phyloP scores from a whole-genome alignment of 495 filamentous ascomycete species.

The Collariella sp. region DNA sequence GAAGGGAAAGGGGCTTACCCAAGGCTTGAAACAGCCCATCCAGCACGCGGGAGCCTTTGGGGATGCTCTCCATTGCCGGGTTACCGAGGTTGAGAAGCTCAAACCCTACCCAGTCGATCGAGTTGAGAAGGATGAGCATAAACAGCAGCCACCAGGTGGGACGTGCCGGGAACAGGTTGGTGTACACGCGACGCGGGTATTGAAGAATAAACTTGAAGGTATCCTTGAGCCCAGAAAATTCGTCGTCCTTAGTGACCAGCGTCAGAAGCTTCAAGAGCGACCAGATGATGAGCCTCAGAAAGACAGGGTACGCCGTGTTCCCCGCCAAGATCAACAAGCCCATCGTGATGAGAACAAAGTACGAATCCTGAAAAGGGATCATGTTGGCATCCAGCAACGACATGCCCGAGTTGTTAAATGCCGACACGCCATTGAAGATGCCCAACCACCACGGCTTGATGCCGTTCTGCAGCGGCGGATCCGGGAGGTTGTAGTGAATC shows the following conservation, averaged over 20 bases:
- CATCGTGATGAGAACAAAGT: conserved; percentile 72
- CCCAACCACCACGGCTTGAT: conserved; percentile 58
- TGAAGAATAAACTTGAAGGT: conserved; percentile 69
- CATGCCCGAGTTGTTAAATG: conserved; percentile 89
- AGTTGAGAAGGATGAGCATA: conserved; percentile 66
- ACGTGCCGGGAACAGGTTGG: conserved; percentile 67
- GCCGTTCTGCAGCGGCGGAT: conserved; percentile 54
- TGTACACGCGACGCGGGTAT: conserved; percentile 73
- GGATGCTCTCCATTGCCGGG: conserved; percentile 47
- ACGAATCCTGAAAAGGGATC: conserved; percentile 55
- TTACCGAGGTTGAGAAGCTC: conserved; percentile 74
- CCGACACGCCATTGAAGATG: conserved; percentile 64
- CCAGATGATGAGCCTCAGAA: conserved; percentile 73
- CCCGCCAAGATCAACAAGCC: conserved; percentile 71
- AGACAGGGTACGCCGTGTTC: conserved; percentile 71
- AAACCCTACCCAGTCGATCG: conserved; percentile 73
- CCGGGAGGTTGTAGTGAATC: conserved; percentile 51
- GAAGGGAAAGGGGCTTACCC: conserved; percentile 25
- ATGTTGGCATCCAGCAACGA: conserved; percentile 75
- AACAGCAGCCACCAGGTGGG: conserved; percentile 76
- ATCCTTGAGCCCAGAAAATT: conserved; percentile 36
- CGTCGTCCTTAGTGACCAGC: conserved; percentile 20
- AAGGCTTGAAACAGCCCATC: conserved; percentile 80
- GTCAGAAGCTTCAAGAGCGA: conserved; percentile 37
- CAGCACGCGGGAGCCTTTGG: conserved; percentile 52